These are phyloP conservation scores for Rhodotorula sp. DNA, from an alignment of 1,284 basidiomycete genomes.

Conservation along the genomic window DNA sequence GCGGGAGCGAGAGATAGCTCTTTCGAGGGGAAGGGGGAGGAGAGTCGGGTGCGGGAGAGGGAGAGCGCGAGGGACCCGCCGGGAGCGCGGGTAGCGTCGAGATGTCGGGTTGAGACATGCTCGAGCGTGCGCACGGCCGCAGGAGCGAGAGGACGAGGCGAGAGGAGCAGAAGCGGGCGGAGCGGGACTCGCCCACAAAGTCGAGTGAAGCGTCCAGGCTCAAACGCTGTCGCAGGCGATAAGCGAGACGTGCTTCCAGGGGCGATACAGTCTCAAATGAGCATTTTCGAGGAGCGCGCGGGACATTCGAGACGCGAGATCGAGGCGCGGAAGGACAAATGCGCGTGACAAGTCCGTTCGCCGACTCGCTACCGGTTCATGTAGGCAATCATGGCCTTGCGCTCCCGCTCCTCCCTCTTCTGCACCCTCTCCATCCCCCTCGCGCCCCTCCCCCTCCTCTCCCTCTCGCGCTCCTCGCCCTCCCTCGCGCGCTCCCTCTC, in stretches of 20 bases:
- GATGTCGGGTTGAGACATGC: neutral
- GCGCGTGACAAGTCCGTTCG: too few species aligned
- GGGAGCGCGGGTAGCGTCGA: neutral
- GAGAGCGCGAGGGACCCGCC: neutral
- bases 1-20: neutral
- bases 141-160: too few species aligned
- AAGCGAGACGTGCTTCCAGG: too few species aligned
- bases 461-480: neutral
- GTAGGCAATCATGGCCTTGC: conserved; percentile 27
- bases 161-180: too few species aligned
- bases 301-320: too few species aligned
- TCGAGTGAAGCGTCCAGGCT: too few species aligned
- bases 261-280: too few species aligned
- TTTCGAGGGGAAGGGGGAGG: neutral
- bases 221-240: too few species aligned
- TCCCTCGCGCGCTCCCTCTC: neutral
- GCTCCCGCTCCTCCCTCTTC: conserved; percentile 17
- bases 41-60: neutral
- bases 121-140: too few species aligned
- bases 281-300: too few species aligned
- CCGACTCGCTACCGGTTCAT: conserved; percentile 24
- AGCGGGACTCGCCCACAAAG: too few species aligned
- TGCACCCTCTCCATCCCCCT: conserved; percentile 20
- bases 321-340: too few species aligned
- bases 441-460: conserved; percentile 10